Percentiles rank a stretch among this genome's conserved stretches.
These are phyloP conservation scores for Cryptosporidium meleagridis DNA, from an alignment of 169 alveolate species.

Conservation along the genomic window DNA sequence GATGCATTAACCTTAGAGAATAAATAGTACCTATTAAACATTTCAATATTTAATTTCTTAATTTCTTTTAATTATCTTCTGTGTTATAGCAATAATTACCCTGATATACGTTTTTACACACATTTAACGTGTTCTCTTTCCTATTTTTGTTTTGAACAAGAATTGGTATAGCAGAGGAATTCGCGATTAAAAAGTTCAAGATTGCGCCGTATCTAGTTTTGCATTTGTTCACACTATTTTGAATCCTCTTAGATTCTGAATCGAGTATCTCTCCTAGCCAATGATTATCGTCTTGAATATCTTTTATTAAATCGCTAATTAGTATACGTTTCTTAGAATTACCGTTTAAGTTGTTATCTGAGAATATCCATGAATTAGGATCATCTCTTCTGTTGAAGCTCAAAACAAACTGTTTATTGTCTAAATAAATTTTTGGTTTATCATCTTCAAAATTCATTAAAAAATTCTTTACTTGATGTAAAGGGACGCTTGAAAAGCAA, in stretches of 20 bases:
- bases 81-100: not conserved
- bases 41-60: not conserved
- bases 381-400: slow-evolving; percentile 48
- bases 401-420: slow-evolving; percentile 57
- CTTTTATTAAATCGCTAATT: slow-evolving; percentile 53
- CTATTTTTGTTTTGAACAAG: slow-evolving; percentile 4
- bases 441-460: slow-evolving; percentile 24
- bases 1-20: not conserved
- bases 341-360: not conserved
- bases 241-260: slow-evolving; percentile 64
- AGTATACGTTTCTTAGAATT: not conserved
- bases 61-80: not conserved
- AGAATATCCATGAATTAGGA: slow-evolving; percentile 44
- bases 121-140: not conserved
- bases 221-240: slow-evolving; percentile 30
- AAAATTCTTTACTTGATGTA: slow-evolving; percentile 42
- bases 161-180: slow-evolving; percentile 66
- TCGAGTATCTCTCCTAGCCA: slow-evolving; percentile 52
- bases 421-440: slow-evolving; percentile 43
- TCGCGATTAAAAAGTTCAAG: slow-evolving; percentile 43
- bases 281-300: slow-evolving; percentile 31
- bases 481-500: slow-evolving; percentile 45
- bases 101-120: not conserved
- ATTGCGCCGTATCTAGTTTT: slow-evolving; percentile 68
- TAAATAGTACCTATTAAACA: not conserved